Base-by-base conservation (phyloP, 2,329 filamentous ascomycete species). In the Diplodia seriata region DNA sequence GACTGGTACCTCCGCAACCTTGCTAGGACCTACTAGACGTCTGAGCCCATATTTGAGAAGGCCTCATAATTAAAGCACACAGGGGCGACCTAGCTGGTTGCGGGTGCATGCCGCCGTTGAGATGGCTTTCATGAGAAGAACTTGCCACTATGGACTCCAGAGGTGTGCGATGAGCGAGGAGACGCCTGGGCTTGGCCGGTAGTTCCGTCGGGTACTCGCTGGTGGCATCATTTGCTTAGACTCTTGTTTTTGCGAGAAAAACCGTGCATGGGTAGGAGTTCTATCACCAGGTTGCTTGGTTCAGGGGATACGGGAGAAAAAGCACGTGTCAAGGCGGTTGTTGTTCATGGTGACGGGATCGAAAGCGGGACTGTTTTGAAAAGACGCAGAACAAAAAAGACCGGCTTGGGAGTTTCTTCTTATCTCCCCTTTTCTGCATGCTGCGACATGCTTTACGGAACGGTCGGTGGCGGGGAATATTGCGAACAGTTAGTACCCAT, bases 1-100 rank as follows among this genome's bases (percentile, higher is more conserved):
- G 95, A 99, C 83, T 99, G 95, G 95, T 99, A 99, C 82, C 88
- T 99, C 78, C 90, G 95, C 79, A 99, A 99, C 85, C 85, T 99
- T 77, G 92, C 94, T 70, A 90, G 95, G 80, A 96, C 94, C 69
- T 99, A 99, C 85, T 97, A 91, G 72, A 72, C 15, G 18, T 3
- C 31, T 15, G 2, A 26, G 9, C 14, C n/a, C 11, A 12, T 3
- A 15, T 23, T 26, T 47, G 43, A n/a, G 43, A 47, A 47, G 9
- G 43, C 43, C 29, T 51, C 29, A 33, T 14, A 26, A 20, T 23
- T 59, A 20, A n/a, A 40, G 43, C 43, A 47, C 65, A 59, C 29
- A 26, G 31, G 54, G 43, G 43, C 36, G 23, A 14, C 18, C 15
- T 33, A 23, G 26, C 4, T 20, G 18, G 38, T 40, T 57, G 5